These are phyloP conservation scores for Lachnellula suecica DNA, from an alignment of 2,329 filamentous ascomycete species.

Conservation along the genomic window DNA sequence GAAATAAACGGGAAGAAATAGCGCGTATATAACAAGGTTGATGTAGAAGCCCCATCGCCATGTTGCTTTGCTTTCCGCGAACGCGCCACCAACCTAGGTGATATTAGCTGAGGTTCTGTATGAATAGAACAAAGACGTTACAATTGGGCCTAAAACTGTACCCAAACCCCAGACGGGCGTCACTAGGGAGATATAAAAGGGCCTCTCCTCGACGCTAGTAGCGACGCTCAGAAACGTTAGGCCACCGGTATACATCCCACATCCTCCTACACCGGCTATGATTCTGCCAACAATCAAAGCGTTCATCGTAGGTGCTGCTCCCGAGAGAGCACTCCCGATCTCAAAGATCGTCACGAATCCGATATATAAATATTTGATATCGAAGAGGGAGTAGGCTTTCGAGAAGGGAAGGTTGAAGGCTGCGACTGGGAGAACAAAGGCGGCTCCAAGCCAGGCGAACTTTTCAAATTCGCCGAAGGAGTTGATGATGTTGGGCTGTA, in stretches of 20 bases:
- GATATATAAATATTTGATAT: neutral
- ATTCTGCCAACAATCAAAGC: slow-evolving; percentile 44
- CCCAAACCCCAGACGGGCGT: slow-evolving; percentile 38
- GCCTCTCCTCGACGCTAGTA: slow-evolving; percentile 31
- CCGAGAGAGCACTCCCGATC: slow-evolving; percentile 27
- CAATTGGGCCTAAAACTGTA: slow-evolving; percentile 37
- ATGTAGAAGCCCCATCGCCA: slow-evolving; percentile 36
- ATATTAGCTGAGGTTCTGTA: no score
- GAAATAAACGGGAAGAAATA: slow-evolving; percentile 35
- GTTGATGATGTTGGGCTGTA: neutral
- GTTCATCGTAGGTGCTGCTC: slow-evolving; percentile 28
- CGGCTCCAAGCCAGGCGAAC: neutral
- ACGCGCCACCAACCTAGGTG: slow-evolving; percentile 34
- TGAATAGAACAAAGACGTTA: no score
- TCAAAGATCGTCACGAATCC: slow-evolving; percentile 13
- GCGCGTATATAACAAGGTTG: slow-evolving; percentile 39
- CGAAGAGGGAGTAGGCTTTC: neutral
- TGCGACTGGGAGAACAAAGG: neutral
- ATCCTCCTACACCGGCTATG: slow-evolving; percentile 40
- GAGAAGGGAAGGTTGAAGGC: neutral
- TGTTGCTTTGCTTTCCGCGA: slow-evolving; percentile 31
- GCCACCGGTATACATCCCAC: slow-evolving; percentile 39
- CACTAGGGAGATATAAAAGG: slow-evolving; percentile 30
- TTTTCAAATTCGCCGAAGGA: neutral
- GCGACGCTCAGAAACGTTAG: slow-evolving; percentile 30